Base-by-base conservation (phyloP, 2,329 filamentous ascomycete genomes). In the Hymenoscyphus albidus region DNA sequence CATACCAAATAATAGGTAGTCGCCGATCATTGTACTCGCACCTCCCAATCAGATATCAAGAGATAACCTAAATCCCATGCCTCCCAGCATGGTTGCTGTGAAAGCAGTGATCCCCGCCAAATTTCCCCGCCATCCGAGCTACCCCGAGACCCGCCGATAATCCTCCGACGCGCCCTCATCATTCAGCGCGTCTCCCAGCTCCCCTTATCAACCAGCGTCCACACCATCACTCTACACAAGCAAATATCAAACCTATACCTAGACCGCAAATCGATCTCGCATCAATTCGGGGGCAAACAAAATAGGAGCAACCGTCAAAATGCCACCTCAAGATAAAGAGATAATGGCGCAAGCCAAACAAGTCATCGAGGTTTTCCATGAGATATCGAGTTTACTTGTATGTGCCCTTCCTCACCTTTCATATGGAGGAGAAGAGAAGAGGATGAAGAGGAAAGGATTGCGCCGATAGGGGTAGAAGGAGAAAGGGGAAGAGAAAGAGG, bases 331-430 rank as follows among this genome's bases (percentile, higher is more conserved):
- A 62, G 39, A 73, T 39, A 92, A 92, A 77, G 88, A 91, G 76
- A 85, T 85, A 54, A 74, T 67, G 70, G 90, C 91, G n/a, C 89
- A 92, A 32, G 91, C 91, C 18, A 88, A 92, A 71, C 89, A 94
- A 74, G 91, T 90, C 61, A 90, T 95, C 68, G 90, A 93, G 75
- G 92, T 94, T 58, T 83, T 93, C 38, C 87, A 92, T 71, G 91
- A 95, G 76, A 94, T 95, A 70, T 90, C 94, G 60, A 95, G 91
- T 54, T 89, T 99, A 62, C 83, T 99, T 70, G 94, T 97, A 80
- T 71, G 86, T 14, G 1, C 16, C 13, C 27, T 12, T 4, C 42
- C 39, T 22, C 22, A 22, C 22, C 22, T 22, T 22, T 22, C 22
- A 22, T 22, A 22, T 9, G 44, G 4, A 12, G 44, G 6, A 10